These are phyloP conservation scores for Brassica napus DNA, from an alignment of 345 rosid genomes.

Conservation along the genomic window DNA sequence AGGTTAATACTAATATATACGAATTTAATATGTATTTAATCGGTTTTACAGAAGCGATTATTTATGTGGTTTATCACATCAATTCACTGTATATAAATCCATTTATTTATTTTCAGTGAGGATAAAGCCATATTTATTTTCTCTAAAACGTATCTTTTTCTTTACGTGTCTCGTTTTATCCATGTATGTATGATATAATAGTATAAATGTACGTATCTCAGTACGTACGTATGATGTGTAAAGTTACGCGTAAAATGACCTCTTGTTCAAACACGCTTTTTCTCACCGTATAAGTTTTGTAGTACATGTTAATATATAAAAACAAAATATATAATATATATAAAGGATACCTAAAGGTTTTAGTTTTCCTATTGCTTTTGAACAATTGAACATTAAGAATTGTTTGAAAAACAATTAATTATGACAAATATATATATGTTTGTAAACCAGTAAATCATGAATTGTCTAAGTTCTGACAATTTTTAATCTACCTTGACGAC, in stretches of 20 bases:
- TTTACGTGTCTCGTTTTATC: neutral
- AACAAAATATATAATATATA: neutral
- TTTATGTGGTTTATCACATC: neutral
- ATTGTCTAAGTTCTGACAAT: neutral
- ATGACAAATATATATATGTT: neutral
- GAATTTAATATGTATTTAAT: neutral
- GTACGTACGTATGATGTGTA: conserved; percentile 25
- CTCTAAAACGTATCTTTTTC: neutral
- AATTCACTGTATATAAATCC: neutral
- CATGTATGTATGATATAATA: neutral
- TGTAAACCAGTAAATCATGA: neutral
- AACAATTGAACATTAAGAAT: neutral
- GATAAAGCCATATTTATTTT: neutral
- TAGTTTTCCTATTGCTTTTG: neutral
- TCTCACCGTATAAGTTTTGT: conserved; percentile 8
- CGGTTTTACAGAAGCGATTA: neutral
- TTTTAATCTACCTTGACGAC: neutral
- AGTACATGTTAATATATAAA: neutral
- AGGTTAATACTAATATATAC: neutral
- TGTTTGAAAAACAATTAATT: neutral
- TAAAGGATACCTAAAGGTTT: neutral
- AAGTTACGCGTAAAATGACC: conserved; percentile 37
- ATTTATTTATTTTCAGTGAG: neutral
- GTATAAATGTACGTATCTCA: neutral
- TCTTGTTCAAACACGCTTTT: conserved; percentile 31